phyloP scores from a whole-genome alignment of 768 basidiomycete species.

The Pholiota microspora region DNA sequence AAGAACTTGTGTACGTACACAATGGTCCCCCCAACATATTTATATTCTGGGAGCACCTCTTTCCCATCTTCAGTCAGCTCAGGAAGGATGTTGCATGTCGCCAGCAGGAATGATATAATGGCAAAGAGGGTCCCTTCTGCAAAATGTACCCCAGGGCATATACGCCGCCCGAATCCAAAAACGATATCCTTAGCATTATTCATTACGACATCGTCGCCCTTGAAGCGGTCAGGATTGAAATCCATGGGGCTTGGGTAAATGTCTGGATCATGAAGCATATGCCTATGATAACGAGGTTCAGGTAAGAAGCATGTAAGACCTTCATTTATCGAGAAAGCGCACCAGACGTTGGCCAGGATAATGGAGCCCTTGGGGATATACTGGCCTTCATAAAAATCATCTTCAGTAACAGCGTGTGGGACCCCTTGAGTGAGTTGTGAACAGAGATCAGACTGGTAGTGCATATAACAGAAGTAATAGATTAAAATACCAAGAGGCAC shows the following conservation, averaged over 20 bases:
- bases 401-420: slow-evolving; percentile 18
- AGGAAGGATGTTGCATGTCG: slow-evolving; percentile 29
- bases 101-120: slow-evolving; percentile 26
- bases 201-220: slow-evolving; percentile 22
- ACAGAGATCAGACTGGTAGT: neutral
- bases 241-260: slow-evolving; percentile 21
- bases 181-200: slow-evolving; percentile 16
- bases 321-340: neutral
- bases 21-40: slow-evolving; percentile 16
- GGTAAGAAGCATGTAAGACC: neutral
- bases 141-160: slow-evolving; percentile 39
- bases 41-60: slow-evolving; percentile 20
- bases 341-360: slow-evolving; percentile 18
- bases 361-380: slow-evolving; percentile 11
- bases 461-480: neutral
- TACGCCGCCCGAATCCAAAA: slow-evolving; percentile 36
- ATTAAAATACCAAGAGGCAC: slow-evolving; percentile 36
- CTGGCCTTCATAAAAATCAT: slow-evolving; percentile 18
- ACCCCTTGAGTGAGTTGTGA: slow-evolving; percentile 25
- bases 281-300: neutral
- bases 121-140: slow-evolving; percentile 26
- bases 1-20: slow-evolving; percentile 7
- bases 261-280: slow-evolving; percentile 23
- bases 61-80: slow-evolving; percentile 24
- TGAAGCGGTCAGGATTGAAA: slow-evolving; percentile 25